Conservation (phyloP, 2,329 filamentous ascomycete genomes). For the Penicillium vulpinum region DNA sequence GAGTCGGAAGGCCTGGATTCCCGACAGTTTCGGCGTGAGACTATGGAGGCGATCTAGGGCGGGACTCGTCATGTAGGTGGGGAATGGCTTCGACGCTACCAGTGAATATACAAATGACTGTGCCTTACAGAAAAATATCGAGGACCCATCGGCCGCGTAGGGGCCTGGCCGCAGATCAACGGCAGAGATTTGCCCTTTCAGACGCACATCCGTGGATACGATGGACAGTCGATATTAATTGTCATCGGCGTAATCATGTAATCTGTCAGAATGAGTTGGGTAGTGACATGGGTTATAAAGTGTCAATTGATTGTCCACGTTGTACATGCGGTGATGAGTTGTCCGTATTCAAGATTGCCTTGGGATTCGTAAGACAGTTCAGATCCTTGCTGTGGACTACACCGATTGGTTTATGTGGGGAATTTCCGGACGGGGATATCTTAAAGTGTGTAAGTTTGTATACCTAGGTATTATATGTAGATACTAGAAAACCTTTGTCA, state of each 20-base stretch:
- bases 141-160: slow-evolving; percentile 5
- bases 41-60: not conserved
- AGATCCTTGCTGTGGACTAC: slow-evolving; percentile 4
- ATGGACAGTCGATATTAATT: slow-evolving; percentile 5
- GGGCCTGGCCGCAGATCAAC: slow-evolving; percentile 1
- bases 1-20: slow-evolving; percentile 5
- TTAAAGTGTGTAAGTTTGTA: slow-evolving; percentile 1
- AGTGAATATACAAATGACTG: not conserved
- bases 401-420: slow-evolving; percentile 23
- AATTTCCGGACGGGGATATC: slow-evolving; percentile 7
- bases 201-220: slow-evolving; percentile 7
- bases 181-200: not conserved
- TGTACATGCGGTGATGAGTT: not conserved
- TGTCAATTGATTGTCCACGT: not conserved
- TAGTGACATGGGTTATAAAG: not conserved
- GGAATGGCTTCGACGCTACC: not conserved
- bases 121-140: slow-evolving; percentile 10
- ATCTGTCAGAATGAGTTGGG: not conserved
- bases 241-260: not conserved
- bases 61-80: slow-evolving; percentile 10
- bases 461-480: too few relatives aligned
- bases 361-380: slow-evolving; percentile 15
- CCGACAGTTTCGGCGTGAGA: not conserved
- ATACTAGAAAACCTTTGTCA: not conserved
- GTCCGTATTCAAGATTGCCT: slow-evolving; percentile 3